These are phyloP conservation scores for Fusarium udum DNA, from an alignment of 2,329 filamentous ascomycete species.

Conservation along the genomic window DNA sequence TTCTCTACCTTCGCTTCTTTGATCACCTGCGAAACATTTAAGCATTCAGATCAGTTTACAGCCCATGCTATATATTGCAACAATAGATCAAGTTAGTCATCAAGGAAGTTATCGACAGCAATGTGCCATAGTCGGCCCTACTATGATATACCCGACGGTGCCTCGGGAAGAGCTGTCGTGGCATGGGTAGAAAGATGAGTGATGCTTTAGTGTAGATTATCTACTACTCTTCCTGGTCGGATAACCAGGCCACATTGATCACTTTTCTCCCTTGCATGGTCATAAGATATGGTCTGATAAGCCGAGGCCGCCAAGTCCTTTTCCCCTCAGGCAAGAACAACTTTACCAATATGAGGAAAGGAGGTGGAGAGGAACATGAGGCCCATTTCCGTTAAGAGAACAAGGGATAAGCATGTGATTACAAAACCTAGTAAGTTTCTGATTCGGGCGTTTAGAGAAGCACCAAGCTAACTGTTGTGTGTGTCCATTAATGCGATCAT, in stretches of 20 bases:
- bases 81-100: neutral
- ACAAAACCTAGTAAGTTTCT: rapidly evolving
- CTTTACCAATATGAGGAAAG: neutral
- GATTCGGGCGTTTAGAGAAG: neutral
- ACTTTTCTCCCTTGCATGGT: neutral
- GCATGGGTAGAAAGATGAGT: neutral
- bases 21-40: rapidly evolving
- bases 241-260: no score
- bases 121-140: neutral
- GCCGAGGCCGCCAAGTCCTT: rapidly evolving
- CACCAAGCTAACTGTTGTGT: rapidly evolving
- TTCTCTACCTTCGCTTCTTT: neutral
- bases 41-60: rapidly evolving
- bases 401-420: rapidly evolving
- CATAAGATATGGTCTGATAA: neutral
- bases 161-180: no score
- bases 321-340: neutral
- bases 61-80: rapidly evolving
- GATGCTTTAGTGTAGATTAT: neutral
- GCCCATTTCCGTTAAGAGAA: rapidly evolving
- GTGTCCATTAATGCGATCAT: neutral
- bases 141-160: rapidly evolving
- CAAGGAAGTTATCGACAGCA: rapidly evolving
- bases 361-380: neutral
- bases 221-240: neutral